phyloP scores from a whole-genome alignment of 805 yeast genomes.

The Pichia ethanolica region DNA sequence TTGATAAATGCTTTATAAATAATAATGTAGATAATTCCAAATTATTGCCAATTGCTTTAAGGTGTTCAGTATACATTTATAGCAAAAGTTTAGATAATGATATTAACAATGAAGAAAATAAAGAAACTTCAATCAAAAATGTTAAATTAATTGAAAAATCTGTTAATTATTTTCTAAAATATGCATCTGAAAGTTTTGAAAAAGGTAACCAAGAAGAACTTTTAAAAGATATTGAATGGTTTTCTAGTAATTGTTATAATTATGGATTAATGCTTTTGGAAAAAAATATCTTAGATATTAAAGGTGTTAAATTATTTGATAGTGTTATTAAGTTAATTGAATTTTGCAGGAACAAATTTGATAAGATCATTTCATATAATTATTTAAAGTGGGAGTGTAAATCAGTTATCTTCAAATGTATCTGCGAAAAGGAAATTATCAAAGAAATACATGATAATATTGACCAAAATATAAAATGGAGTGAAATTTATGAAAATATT shows the following conservation, averaged over 20 bases:
- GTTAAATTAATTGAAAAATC: not conserved
- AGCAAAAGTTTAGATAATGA: conserved; percentile 11
- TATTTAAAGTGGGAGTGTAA: conserved; percentile 6
- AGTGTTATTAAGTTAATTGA: not conserved
- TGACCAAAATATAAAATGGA: not conserved
- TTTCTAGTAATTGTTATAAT: conserved; percentile 26
- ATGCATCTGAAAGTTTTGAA: conserved; percentile 1
- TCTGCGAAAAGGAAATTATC: conserved; percentile 1
- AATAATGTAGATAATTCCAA: not conserved
- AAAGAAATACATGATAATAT: not conserved
- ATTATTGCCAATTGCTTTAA: conserved; percentile 8
- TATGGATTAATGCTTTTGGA: not conserved
- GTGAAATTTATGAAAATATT: not conserved
- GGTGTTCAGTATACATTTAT: conserved; percentile 12
- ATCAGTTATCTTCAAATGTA: conserved; percentile 4
- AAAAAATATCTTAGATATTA: conserved; percentile 1
- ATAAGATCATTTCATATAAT: not conserved
- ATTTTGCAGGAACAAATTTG: too few relatives aligned
- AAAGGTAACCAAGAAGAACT: not conserved
- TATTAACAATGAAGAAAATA: not conserved
- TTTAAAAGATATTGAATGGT: conserved; percentile 34
- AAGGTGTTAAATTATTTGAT: conserved; percentile 9
- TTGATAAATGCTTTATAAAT: not conserved
- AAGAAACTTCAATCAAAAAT: not conserved
- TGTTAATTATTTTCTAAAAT: not conserved